Percentiles rank a stretch among this genome's conserved stretches.
These are phyloP conservation scores for Zymoseptoria tritici DNA, from an alignment of 2,329 filamentous ascomycete genomes.

Conservation along the genomic window DNA sequence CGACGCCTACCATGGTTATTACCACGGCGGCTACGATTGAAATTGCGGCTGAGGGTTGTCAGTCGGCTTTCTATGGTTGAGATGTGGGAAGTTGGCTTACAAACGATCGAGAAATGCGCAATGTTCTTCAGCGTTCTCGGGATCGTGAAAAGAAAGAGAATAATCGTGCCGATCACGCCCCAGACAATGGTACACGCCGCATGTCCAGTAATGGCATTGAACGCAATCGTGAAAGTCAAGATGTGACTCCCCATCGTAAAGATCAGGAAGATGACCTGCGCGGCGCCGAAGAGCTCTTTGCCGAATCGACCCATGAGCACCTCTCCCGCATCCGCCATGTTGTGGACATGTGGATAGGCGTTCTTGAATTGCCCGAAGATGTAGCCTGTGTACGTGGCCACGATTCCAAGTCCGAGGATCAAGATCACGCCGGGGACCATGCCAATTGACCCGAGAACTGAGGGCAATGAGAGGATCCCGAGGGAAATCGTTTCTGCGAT, in stretches of 20 bases:
- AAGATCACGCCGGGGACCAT: slow-evolving; percentile 49
- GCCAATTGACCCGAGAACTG: slow-evolving; percentile 46
- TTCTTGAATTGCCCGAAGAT: slow-evolving; percentile 54
- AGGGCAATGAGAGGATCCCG: slow-evolving; percentile 50
- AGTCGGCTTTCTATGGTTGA: background rate
- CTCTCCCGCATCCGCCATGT: slow-evolving; percentile 62
- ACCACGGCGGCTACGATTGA: slow-evolving; percentile 54
- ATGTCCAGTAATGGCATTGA: slow-evolving; percentile 57
- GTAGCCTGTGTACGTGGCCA: slow-evolving; percentile 55
- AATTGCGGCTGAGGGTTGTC: slow-evolving; percentile 31
- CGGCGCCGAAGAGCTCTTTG: slow-evolving; percentile 56
- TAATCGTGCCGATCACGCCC: slow-evolving; percentile 50
- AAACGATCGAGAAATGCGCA: slow-evolving; percentile 55
- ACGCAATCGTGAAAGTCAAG: slow-evolving; percentile 63
- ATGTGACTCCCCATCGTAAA: slow-evolving; percentile 65
- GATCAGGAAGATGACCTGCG: slow-evolving; percentile 57
- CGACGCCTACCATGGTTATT: slow-evolving; percentile 60
- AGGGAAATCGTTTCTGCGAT: slow-evolving; percentile 52
- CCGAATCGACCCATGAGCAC: slow-evolving; percentile 55
- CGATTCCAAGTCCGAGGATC: slow-evolving; percentile 46
- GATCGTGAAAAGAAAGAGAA: slow-evolving; percentile 53
- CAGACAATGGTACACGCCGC: slow-evolving; percentile 59
- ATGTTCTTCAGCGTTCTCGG: slow-evolving; percentile 58
- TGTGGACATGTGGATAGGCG: slow-evolving; percentile 43
- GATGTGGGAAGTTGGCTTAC: slow-evolving; percentile 27